These are phyloP conservation scores for Acanthamoeba lenticulata DNA, from an alignment of 208 protist species.

Conservation along the genomic window DNA sequence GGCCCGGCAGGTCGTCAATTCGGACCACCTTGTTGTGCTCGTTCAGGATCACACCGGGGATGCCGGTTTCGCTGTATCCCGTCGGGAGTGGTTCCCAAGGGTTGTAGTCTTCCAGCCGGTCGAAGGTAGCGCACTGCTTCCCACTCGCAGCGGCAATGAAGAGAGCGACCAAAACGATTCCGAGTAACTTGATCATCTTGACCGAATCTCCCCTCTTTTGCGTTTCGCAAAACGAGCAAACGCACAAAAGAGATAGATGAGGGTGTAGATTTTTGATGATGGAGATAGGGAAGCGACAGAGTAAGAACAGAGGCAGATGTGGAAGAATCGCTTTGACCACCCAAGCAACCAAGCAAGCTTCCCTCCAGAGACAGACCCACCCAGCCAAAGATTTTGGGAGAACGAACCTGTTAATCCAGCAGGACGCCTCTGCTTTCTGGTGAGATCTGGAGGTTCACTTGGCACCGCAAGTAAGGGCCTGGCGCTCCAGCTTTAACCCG, in stretches of 20 bases:
- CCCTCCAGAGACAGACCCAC: background rate
- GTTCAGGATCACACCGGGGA: conserved; percentile 13
- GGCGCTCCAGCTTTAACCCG: background rate
- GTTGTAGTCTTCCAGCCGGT: background rate
- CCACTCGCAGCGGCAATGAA: background rate
- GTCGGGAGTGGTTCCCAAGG: background rate
- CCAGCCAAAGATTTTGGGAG: background rate
- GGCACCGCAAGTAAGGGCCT: background rate
- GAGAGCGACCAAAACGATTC: background rate
- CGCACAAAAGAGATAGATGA: background rate
- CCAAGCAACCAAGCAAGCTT: no score
- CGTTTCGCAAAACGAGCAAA: background rate
- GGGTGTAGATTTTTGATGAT: no score
- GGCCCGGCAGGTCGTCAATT: background rate
- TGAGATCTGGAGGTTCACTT: no score
- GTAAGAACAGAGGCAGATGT: no score
- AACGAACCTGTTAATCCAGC: background rate
- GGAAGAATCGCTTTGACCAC: no score
- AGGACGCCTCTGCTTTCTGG: no score
- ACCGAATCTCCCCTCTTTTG: background rate
- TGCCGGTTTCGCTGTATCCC: background rate
- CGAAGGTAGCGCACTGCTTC: conserved; percentile 1
- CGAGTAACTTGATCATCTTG: background rate
- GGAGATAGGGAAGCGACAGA: no score
- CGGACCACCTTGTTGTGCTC: conserved; percentile 36